Conservation (phyloP, 2,329 filamentous ascomycete species). For the Penicillium palitans region DNA sequence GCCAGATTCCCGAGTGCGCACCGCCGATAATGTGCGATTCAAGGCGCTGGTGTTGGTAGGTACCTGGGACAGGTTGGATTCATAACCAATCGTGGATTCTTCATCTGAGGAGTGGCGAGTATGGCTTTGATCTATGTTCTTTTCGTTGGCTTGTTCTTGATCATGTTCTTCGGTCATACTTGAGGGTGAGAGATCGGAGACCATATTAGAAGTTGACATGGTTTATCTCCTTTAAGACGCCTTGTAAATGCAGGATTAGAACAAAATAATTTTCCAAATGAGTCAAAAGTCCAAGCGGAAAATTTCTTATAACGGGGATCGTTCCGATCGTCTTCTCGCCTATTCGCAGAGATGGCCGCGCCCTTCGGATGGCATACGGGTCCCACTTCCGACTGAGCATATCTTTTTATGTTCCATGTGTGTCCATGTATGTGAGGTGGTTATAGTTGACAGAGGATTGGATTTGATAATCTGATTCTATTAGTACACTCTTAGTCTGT, state of each 20-base stretch:
- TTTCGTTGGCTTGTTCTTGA: background rate
- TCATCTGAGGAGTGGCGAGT: slow-evolving; percentile 2
- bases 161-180: background rate
- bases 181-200: background rate
- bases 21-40: slow-evolving; percentile 36
- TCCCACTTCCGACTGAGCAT: background rate
- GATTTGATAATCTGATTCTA: no score
- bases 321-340: slow-evolving; percentile 1
- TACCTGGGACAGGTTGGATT: slow-evolving; percentile 19
- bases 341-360: slow-evolving; percentile 25
- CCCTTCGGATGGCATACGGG: background rate
- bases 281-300: background rate
- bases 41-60: slow-evolving; percentile 31
- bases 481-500: no score
- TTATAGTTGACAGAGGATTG: no score
- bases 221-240: background rate
- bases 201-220: background rate
- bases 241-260: background rate
- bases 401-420: background rate
- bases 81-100: slow-evolving; percentile 2
- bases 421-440: background rate
- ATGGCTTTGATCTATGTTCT: background rate
- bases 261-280: background rate
- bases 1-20: slow-evolving; percentile 41
- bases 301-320: slow-evolving; percentile 2